A percentile compares a stretch with the other conserved stretches of the same genome.
phyloP scores from a whole-genome alignment of 768 basidiomycete species.

The Serendipita sp. region DNA sequence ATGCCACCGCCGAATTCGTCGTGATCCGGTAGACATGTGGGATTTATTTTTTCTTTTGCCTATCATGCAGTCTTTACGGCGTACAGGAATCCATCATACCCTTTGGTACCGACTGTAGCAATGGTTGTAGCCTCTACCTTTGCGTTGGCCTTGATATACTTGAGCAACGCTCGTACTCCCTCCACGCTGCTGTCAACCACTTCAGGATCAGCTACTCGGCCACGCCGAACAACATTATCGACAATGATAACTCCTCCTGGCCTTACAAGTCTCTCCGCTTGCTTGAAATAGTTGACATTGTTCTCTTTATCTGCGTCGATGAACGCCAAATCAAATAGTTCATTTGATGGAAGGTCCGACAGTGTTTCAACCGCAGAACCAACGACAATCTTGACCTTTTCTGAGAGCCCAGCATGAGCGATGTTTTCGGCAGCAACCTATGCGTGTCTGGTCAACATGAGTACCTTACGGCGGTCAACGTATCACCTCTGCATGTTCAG shows the following conservation, averaged over 20 bases:
- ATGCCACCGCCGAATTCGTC: too few relatives aligned
- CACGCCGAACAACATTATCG: slow-evolving; percentile 44
- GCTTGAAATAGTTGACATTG: slow-evolving; percentile 39
- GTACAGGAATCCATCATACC: slow-evolving; percentile 39
- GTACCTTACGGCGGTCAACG: background rate
- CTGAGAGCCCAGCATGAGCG: slow-evolving; percentile 33
- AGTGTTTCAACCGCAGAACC: slow-evolving; percentile 40
- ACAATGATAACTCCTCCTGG: slow-evolving; percentile 49
- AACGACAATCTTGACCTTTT: slow-evolving; percentile 34
- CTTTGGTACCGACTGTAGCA: slow-evolving; percentile 34
- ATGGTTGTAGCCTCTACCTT: slow-evolving; percentile 39
- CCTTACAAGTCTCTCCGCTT: slow-evolving; percentile 44
- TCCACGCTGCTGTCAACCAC: slow-evolving; percentile 24
- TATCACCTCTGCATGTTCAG: slow-evolving; percentile 19
- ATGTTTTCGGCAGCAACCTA: slow-evolving; percentile 48
- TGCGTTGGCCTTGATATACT: slow-evolving; percentile 31
- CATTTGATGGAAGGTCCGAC: slow-evolving; percentile 29
- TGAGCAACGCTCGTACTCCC: slow-evolving; percentile 33
- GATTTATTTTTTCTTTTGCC: background rate
- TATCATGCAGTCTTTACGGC: slow-evolving; percentile 19
- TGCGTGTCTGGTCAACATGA: background rate
- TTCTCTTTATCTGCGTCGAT: slow-evolving; percentile 56
- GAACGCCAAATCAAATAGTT: slow-evolving; percentile 50
- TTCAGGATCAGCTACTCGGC: slow-evolving; percentile 29
- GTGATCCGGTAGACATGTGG: too few relatives aligned